Conservation (phyloP, 192 early-diverging fungal species). For the Linnemannia hyalina region DNA sequence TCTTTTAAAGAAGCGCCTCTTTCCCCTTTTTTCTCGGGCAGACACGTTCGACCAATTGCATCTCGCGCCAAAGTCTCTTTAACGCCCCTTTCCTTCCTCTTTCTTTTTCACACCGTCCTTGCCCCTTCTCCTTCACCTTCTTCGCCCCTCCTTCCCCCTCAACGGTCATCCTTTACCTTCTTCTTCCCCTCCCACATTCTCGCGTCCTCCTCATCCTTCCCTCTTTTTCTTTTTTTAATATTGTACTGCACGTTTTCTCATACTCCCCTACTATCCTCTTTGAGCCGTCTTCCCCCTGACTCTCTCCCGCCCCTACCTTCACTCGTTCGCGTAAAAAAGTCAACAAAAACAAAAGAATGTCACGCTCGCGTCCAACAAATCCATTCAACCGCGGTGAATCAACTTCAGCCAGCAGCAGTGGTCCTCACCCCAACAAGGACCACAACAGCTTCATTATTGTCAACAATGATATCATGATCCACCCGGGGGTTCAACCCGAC, state of each 20-base stretch:
- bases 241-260: too few relatives aligned
- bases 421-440: slow-evolving; percentile 9
- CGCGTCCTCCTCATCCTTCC: background rate
- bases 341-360: background rate
- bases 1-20: background rate
- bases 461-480: slow-evolving; percentile 52
- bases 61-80: background rate
- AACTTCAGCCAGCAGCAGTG: background rate
- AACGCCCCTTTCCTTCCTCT: background rate
- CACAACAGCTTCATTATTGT: slow-evolving; percentile 27
- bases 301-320: background rate
- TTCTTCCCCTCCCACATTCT: background rate
- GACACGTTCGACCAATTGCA: background rate
- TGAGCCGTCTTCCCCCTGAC: background rate
- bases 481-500: slow-evolving; percentile 4
- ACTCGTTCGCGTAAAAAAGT: background rate
- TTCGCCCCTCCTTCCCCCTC: background rate
- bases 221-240: background rate
- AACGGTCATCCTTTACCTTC: too few relatives aligned
- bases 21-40: background rate
- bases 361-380: slow-evolving; percentile 1
- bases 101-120: background rate
- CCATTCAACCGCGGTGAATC: slow-evolving; percentile 8
- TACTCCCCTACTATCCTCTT: background rate
- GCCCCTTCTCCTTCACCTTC: background rate